These are phyloP conservation scores for Thinopyrum obtusiflorum DNA, from an alignment of 202 grass and related monocot species.

Conservation along the genomic window DNA sequence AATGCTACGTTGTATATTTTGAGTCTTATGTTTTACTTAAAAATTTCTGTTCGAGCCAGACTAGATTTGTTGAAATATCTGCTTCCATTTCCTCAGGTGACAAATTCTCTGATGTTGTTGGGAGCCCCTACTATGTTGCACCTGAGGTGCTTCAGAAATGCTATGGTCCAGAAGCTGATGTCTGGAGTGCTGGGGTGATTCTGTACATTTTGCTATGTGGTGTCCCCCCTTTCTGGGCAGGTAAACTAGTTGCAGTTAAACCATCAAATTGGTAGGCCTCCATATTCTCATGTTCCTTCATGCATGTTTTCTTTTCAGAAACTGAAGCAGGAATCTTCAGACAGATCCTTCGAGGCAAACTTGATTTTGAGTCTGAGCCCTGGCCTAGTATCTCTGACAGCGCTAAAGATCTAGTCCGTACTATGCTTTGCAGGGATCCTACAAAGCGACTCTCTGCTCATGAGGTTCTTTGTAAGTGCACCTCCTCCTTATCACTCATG, in stretches of 20 bases:
- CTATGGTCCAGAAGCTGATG: conserved; percentile 95
- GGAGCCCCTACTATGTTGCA: conserved; percentile 96
- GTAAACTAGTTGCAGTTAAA: conserved; percentile 45
- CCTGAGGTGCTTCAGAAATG: conserved; percentile 94
- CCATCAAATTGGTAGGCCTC: background rate
- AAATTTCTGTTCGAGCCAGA: background rate
- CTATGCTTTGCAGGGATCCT: conserved; percentile 87
- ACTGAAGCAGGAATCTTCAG: conserved; percentile 94
- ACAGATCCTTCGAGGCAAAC: conserved; percentile 85
- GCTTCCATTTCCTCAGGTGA: conserved; percentile 47
- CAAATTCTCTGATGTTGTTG: conserved; percentile 93
- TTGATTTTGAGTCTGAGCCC: conserved; percentile 96
- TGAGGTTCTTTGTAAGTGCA: conserved; percentile 90
- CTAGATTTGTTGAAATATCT: conserved; percentile 22
- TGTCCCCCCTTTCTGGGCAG: conserved; percentile 94
- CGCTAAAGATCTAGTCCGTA: conserved; percentile 91
- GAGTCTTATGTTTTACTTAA: background rate
- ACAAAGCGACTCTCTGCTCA: conserved; percentile 73
- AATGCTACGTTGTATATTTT: conserved; percentile 1
- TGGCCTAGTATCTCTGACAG: conserved; percentile 95
- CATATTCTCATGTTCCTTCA: conserved; percentile 14
- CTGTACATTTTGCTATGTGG: conserved; percentile 96
- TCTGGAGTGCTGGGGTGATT: conserved; percentile 97
- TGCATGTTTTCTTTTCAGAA: conserved; percentile 55
- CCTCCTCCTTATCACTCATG: background rate